Percentiles rank a stretch among this genome's conserved stretches.
phyloP scores from a whole-genome alignment of 306 rosid genomes.

The Citrullus colocynthis region DNA sequence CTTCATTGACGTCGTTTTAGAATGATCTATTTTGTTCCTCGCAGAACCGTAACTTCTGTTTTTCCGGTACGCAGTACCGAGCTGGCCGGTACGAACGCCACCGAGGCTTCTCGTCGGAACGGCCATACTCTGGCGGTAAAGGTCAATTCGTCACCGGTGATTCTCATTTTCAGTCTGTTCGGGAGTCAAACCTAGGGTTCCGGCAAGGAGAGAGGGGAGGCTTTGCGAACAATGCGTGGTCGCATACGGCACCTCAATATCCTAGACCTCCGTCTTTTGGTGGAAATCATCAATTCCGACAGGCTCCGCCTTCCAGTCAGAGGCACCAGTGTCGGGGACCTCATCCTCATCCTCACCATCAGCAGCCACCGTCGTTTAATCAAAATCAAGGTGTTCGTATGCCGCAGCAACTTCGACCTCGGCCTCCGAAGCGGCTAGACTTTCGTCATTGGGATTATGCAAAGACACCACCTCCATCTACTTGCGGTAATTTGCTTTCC shows the following conservation, averaged over 20 bases:
- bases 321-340: conserved; percentile 14
- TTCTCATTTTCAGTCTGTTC: conserved; percentile 39
- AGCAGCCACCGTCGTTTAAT: conserved; percentile 6
- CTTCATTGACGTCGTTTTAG: neutral
- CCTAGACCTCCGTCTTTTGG: conserved; percentile 8
- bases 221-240: conserved; percentile 20
- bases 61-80: conserved; percentile 33
- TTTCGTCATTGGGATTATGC: conserved; percentile 69
- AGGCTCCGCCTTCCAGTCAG: conserved; percentile 9
- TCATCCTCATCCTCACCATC: conserved; percentile 13
- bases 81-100: conserved; percentile 26
- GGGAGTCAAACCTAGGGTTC: conserved; percentile 40
- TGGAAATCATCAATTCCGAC: conserved; percentile 15
- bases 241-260: conserved; percentile 9
- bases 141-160: conserved; percentile 40
- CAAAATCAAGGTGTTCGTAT: conserved; percentile 11
- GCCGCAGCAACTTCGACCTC: conserved; percentile 15
- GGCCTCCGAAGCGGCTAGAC: conserved; percentile 33
- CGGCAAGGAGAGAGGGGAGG: conserved; percentile 35
- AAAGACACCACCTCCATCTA: conserved; percentile 24
- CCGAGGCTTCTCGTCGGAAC: conserved; percentile 38
- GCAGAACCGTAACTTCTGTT: neutral
- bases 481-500: conserved; percentile 31
- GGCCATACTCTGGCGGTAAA: conserved; percentile 27
- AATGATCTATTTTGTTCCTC: neutral